These are phyloP conservation scores for Tricholoma furcatifolium DNA, from an alignment of 768 basidiomycete species.

Conservation along the genomic window DNA sequence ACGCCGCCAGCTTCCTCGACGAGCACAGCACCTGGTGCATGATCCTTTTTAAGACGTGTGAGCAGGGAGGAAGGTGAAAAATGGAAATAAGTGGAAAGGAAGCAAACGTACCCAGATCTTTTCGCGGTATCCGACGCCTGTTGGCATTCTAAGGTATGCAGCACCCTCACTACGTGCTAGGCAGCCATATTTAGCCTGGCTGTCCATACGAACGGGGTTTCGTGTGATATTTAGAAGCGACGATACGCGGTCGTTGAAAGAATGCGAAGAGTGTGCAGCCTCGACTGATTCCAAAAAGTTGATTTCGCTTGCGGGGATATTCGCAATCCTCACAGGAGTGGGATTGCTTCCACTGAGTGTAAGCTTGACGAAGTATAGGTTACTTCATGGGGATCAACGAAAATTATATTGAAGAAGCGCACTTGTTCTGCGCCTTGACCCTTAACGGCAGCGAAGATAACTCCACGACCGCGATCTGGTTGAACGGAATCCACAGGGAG, in stretches of 20 bases:
- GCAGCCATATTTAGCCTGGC: conserved; percentile 92
- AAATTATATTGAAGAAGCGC: neutral
- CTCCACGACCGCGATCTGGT: conserved; percentile 66
- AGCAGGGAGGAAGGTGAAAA: neutral
- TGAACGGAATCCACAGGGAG: conserved; percentile 56
- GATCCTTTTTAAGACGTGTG: conserved; percentile 55
- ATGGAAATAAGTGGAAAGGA: neutral
- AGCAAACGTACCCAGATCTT: conserved; percentile 85
- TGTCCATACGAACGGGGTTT: conserved; percentile 83
- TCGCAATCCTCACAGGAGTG: conserved; percentile 51
- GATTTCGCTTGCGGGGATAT: conserved; percentile 45
- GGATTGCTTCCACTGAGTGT: conserved; percentile 51
- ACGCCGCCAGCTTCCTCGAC: conserved; percentile 88
- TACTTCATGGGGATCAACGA: neutral
- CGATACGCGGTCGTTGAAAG: conserved; percentile 76
- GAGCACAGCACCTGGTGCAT: conserved; percentile 83
- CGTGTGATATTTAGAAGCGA: conserved; percentile 62
- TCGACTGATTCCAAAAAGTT: conserved; percentile 92
- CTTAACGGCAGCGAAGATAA: conserved; percentile 83
- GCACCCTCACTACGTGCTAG: conserved; percentile 86
- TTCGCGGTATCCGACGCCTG: conserved; percentile 76
- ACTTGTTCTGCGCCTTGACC: conserved; percentile 84
- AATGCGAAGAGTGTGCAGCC: conserved; percentile 87
- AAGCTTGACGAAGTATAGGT: conserved; percentile 34
- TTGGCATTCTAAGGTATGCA: conserved; percentile 79